A percentile compares a stretch with the other conserved stretches of the same genome.
Conservation (phyloP, 1,284 basidiomycete genomes). For the Taiwanofungus camphoratus region DNA sequence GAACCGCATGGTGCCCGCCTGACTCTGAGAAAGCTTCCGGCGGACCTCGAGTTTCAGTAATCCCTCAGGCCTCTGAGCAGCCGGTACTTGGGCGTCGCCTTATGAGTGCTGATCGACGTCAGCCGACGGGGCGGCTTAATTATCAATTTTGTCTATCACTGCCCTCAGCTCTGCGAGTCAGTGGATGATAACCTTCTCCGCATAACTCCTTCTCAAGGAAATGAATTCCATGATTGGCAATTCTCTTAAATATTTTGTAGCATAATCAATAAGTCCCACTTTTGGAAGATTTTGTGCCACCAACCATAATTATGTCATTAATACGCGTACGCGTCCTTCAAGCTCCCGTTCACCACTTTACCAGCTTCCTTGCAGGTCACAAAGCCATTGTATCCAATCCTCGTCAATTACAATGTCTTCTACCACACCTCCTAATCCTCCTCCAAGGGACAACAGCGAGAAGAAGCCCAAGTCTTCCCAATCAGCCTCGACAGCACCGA, state of each 20-base stretch:
- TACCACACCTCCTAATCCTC: slow-evolving; percentile 49
- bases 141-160: no score
- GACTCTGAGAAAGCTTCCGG: background rate
- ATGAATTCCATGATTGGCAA: background rate
- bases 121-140: no score
- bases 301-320: background rate
- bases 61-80: no score
- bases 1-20: slow-evolving; percentile 31
- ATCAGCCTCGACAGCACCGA: slow-evolving; percentile 29
- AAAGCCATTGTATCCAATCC: background rate
- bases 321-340: slow-evolving; percentile 1
- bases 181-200: no score
- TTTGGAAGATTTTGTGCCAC: background rate
- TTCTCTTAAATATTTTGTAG: background rate
- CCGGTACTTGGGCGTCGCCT: no score
- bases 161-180: no score
- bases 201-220: no score
- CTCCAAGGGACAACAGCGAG: slow-evolving; percentile 42
- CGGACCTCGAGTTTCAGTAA: background rate
- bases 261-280: no score
- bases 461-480: slow-evolving; percentile 37
- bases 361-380: no score
- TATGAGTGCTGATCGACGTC: no score
- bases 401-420: slow-evolving; percentile 51
- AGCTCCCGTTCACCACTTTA: background rate